Conservation (phyloP, 1,284 basidiomycete genomes). For the Fomitopsis pinicola region DNA sequence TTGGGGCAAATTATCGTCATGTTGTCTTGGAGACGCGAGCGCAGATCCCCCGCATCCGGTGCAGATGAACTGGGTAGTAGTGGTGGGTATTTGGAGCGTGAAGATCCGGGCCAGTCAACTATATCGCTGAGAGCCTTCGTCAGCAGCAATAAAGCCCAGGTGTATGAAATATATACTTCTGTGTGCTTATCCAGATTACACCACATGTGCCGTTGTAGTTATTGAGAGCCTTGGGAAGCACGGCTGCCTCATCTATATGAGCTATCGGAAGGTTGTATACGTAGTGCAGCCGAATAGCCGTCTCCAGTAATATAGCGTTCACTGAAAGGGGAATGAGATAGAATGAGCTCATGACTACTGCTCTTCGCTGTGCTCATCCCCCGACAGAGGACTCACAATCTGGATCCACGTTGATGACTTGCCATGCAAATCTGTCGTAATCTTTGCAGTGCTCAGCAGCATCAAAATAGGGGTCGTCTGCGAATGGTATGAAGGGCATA, state of each 20-base stretch:
- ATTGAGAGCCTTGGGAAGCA: conserved; percentile 35
- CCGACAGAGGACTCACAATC: conserved; percentile 38
- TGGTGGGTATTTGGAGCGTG: not conserved
- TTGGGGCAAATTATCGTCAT: conserved; percentile 47
- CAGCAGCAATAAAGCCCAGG: not conserved
- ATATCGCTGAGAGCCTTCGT: conserved; percentile 7
- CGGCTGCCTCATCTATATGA: conserved; percentile 38
- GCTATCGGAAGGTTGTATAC: conserved; percentile 31
- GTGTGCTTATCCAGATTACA: conserved; percentile 27
- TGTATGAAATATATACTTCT: conserved; percentile 28
- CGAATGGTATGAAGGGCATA: conserved; percentile 55
- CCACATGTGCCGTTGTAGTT: conserved; percentile 23
- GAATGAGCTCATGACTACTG: not conserved
- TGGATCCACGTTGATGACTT: conserved; percentile 34
- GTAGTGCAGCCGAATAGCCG: conserved; percentile 34
- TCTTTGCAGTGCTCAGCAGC: conserved; percentile 32
- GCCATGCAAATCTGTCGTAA: conserved; percentile 47
- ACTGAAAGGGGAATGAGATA: conserved; percentile 25
- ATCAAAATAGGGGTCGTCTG: conserved; percentile 50
- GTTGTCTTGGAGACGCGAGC: conserved; percentile 30
- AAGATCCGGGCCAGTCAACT: conserved; percentile 15
- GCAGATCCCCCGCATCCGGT: conserved; percentile 21
- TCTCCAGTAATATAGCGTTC: conserved; percentile 42
- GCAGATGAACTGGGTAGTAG: conserved; percentile 7
- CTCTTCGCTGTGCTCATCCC: conserved; percentile 1